phyloP scores from a whole-genome alignment of 352 stramenopile genomes.

The Phytophthora europaea region DNA sequence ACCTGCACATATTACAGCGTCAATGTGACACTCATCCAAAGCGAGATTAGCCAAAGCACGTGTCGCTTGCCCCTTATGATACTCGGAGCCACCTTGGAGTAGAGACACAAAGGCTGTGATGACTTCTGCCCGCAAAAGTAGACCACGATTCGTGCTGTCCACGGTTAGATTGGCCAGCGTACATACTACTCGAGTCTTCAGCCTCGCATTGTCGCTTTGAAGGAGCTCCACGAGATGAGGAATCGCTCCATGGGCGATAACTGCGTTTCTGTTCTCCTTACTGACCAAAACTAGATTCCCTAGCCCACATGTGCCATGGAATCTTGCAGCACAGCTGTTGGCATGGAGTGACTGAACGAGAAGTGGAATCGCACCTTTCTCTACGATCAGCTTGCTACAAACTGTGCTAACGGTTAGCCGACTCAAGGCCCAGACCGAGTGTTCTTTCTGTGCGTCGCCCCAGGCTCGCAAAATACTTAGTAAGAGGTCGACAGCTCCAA shows the following conservation, averaged over 20 bases:
- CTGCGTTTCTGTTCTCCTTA: background rate
- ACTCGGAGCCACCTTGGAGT: background rate
- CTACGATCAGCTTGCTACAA: background rate
- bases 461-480: background rate
- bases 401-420: background rate
- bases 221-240: background rate
- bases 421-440: background rate
- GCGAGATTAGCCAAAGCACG: background rate
- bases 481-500: background rate
- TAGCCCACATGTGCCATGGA: background rate
- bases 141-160: background rate
- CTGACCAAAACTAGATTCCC: background rate
- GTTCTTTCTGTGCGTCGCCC: background rate
- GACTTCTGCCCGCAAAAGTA: background rate
- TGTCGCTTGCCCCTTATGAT: background rate
- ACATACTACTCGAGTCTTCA: background rate
- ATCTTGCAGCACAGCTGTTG: background rate
- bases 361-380: constrained; percentile 1
- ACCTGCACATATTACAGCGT: background rate
- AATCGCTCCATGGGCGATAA: background rate
- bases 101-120: background rate
- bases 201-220: background rate
- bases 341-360: background rate
- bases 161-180: background rate
- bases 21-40: background rate